These are phyloP conservation scores for Phytopythium oedochilum DNA, from an alignment of 352 stramenopile species.

Conservation along the genomic window DNA sequence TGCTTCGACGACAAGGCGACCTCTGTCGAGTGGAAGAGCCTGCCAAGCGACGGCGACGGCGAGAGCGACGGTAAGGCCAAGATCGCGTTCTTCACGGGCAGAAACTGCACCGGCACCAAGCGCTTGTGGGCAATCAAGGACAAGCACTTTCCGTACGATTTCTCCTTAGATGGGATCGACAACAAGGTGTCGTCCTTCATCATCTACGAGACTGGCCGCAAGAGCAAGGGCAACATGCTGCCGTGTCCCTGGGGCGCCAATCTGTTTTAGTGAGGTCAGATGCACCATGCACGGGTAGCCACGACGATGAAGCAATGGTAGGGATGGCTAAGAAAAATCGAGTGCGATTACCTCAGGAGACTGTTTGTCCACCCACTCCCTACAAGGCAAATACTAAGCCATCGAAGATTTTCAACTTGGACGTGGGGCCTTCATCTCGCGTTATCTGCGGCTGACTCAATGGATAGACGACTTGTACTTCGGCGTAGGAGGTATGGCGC, in stretches of 20 bases:
- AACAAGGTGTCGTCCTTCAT: constrained; percentile 24
- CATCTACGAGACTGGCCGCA: constrained; percentile 19
- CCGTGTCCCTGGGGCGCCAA: constrained; percentile 13
- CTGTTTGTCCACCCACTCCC: too few species aligned
- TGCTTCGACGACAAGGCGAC: constrained; percentile 23
- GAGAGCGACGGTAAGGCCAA: constrained; percentile 6
- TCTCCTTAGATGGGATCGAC: constrained; percentile 19
- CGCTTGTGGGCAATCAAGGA: constrained; percentile 14
- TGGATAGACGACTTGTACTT: too few species aligned
- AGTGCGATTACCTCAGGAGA: too few species aligned
- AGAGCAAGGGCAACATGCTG: constrained; percentile 7
- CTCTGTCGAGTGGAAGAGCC: constrained; percentile 14
- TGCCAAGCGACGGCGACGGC: constrained; percentile 11
- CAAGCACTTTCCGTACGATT: constrained; percentile 13
- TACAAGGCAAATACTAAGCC: too few species aligned
- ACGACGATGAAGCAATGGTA: too few species aligned
- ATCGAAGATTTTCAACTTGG: too few species aligned
- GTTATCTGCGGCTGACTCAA: too few species aligned
- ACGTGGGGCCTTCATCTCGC: too few species aligned
- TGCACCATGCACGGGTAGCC: too few species aligned
- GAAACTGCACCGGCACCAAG: constrained; percentile 14
- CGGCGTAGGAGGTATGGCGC: too few species aligned
- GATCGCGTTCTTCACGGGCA: constrained; percentile 24
- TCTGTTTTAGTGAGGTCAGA: neutral
- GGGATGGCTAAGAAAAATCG: too few species aligned